A percentile compares a stretch with the other conserved stretches of the same genome.
phyloP scores from a whole-genome alignment of 73 alveolate genomes.

The Uronychia binucleata region DNA sequence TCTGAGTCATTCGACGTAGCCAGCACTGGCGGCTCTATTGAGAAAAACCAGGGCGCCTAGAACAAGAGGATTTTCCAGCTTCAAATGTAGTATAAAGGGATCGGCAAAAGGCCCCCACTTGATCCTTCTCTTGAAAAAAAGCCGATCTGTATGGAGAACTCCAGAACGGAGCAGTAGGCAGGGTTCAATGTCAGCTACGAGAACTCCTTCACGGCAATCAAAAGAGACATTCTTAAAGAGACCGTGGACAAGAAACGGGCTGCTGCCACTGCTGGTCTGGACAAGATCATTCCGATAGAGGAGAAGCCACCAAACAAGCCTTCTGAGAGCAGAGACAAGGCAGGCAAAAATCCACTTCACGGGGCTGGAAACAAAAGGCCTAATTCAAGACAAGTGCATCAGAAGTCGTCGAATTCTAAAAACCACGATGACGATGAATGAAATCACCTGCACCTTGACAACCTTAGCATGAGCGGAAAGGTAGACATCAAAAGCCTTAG shows the following conservation, averaged over 20 bases:
- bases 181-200: conserved; percentile 67
- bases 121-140: conserved; percentile 11
- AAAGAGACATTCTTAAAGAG: conserved; percentile 55
- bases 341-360: not conserved
- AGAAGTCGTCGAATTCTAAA: not conserved
- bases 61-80: conserved; percentile 2
- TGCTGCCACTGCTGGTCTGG: conserved; percentile 20
- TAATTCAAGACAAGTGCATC: conserved; percentile 8
- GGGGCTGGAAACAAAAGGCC: not conserved
- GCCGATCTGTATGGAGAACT: conserved; percentile 54
- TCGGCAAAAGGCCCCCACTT: conserved; percentile 35
- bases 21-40: conserved; percentile 7
- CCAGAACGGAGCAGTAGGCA: conserved; percentile 57
- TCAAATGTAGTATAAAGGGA: not conserved
- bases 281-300: conserved; percentile 36
- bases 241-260: conserved; percentile 51
- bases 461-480: too few species aligned
- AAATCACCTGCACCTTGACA: too few species aligned
- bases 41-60: not conserved
- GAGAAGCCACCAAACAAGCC: conserved; percentile 35
- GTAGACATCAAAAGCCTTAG: too few species aligned
- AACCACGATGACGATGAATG: too few species aligned
- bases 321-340: not conserved
- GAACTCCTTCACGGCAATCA: conserved; percentile 60
- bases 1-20: conserved; percentile 3